These are phyloP conservation scores for Suillus subluteus DNA, from an alignment of 768 basidiomycete genomes.

Conservation along the genomic window DNA sequence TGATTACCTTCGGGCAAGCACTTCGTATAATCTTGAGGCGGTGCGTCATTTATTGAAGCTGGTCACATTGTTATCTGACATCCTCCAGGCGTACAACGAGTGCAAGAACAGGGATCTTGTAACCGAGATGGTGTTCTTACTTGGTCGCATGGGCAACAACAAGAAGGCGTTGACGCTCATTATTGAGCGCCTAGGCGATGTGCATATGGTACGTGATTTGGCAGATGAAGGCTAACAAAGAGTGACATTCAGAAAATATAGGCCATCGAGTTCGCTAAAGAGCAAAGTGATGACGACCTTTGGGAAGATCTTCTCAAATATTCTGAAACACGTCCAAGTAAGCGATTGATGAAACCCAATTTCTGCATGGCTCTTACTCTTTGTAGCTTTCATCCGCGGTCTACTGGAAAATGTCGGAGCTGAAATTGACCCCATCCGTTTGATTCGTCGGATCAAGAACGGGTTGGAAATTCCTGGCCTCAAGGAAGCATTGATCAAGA, in stretches of 20 bases:
- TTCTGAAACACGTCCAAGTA: slow-evolving; percentile 91
- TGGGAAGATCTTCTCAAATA: slow-evolving; percentile 97
- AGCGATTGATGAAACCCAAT: slow-evolving; percentile 20
- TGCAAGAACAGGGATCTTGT: slow-evolving; percentile 88
- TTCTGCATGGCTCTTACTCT: slow-evolving; percentile 5
- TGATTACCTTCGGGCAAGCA: slow-evolving; percentile 90
- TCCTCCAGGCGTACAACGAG: slow-evolving; percentile 75
- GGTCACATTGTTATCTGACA: slow-evolving; percentile 1
- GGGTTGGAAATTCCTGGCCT: slow-evolving; percentile 96
- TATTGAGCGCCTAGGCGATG: slow-evolving; percentile 93
- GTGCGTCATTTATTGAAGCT: slow-evolving; percentile 39
- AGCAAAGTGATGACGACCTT: slow-evolving; percentile 94
- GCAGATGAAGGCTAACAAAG: background rate
- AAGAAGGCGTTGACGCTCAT: slow-evolving; percentile 93
- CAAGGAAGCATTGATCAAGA: slow-evolving; percentile 94
- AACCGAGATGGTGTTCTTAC: slow-evolving; percentile 95
- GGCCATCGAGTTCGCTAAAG: slow-evolving; percentile 98
- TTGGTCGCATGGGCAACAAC: slow-evolving; percentile 98
- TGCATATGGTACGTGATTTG: slow-evolving; percentile 65
- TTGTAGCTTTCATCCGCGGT: slow-evolving; percentile 87
- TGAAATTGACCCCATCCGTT: slow-evolving; percentile 92
- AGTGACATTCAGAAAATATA: slow-evolving; percentile 30
- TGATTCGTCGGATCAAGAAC: slow-evolving; percentile 94
- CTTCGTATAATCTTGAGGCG: slow-evolving; percentile 87
- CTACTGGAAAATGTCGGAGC: slow-evolving; percentile 95